Percentiles rank a stretch among this genome's conserved stretches.
Evolutionary conservation across 192 early-diverging fungal species (phyloP).

Genomic region (Bifiguratus adelaidae): DNA sequence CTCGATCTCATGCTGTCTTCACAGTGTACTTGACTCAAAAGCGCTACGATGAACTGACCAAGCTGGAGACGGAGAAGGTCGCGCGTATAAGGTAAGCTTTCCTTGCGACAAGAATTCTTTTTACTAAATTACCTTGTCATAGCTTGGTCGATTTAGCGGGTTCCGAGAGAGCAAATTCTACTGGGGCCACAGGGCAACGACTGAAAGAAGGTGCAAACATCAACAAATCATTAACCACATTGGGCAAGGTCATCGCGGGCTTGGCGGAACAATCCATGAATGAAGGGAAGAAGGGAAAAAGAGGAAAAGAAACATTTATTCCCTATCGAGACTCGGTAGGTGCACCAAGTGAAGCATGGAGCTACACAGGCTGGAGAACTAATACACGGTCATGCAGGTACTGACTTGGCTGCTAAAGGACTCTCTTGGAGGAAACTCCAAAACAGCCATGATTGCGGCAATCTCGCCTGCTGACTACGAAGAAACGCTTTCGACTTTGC

Average conservation of each 20-base stretch:
- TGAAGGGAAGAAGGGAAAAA: slow-evolving; percentile 23
- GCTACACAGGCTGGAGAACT: background rate
- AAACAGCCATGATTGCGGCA: slow-evolving; percentile 59
- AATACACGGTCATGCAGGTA: slow-evolving; percentile 24
- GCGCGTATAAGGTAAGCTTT: slow-evolving; percentile 52
- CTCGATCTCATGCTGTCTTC: slow-evolving; percentile 81
- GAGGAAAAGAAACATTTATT: slow-evolving; percentile 49
- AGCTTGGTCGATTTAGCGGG: slow-evolving; percentile 91
- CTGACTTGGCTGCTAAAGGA: slow-evolving; percentile 66
- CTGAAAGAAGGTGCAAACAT: slow-evolving; percentile 92
- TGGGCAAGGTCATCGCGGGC: slow-evolving; percentile 91
- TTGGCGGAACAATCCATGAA: slow-evolving; percentile 58
- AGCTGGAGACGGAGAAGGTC: slow-evolving; percentile 58
- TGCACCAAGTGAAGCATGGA: slow-evolving; percentile 7
- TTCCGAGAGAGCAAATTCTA: slow-evolving; percentile 81
- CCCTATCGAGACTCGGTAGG: slow-evolving; percentile 87
- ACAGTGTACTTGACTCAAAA: slow-evolving; percentile 65
- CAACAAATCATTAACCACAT: slow-evolving; percentile 83
- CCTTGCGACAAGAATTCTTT: background rate
- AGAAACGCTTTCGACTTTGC: slow-evolving; percentile 61
- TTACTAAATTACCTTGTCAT: slow-evolving; percentile 5
- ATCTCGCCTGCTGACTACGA: slow-evolving; percentile 54
- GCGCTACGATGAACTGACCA: slow-evolving; percentile 30
- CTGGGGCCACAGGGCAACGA: slow-evolving; percentile 73
- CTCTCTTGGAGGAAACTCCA: slow-evolving; percentile 62